A percentile compares a stretch with the other conserved stretches of the same genome.
These are phyloP conservation scores for Verruconis gallopava DNA, from an alignment of 2,329 filamentous ascomycete genomes.

Conservation along the genomic window DNA sequence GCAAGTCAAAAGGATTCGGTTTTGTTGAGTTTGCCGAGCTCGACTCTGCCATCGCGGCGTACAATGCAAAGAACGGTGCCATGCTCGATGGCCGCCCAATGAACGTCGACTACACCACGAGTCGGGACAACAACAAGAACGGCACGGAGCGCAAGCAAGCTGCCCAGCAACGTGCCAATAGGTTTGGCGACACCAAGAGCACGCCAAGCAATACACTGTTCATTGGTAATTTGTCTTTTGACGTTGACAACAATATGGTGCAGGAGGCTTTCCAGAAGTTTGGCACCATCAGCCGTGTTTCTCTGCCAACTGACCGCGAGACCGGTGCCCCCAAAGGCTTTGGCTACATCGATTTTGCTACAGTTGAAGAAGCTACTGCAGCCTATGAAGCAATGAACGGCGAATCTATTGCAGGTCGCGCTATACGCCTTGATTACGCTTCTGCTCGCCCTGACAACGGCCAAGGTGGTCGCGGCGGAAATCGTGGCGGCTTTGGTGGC, in stretches of 20 bases:
- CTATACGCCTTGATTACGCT: constrained; percentile 74
- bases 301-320: constrained; percentile 80
- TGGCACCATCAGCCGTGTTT: constrained; percentile 61
- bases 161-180: constrained; percentile 43
- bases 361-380: constrained; percentile 68
- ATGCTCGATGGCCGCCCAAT: constrained; percentile 63
- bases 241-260: constrained; percentile 63
- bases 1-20: constrained; percentile 84
- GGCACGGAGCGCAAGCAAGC: constrained; percentile 22
- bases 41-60: constrained; percentile 56
- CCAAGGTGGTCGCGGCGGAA: constrained; percentile 29
- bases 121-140: constrained; percentile 37
- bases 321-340: constrained; percentile 81
- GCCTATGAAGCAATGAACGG: constrained; percentile 62
- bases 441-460: constrained; percentile 48
- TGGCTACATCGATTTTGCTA: constrained; percentile 75
- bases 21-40: constrained; percentile 74
- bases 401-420: constrained; percentile 56
- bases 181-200: constrained; percentile 69
- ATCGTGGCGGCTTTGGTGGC: constrained; percentile 28
- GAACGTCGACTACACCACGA: constrained; percentile 67
- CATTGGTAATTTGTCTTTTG: constrained; percentile 82
- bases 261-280: constrained; percentile 60
- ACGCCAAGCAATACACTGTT: constrained; percentile 78
- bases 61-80: constrained; percentile 50